Base-by-base conservation (phyloP, 73 alveolate genomes). In the Effrenium voratum region DNA sequence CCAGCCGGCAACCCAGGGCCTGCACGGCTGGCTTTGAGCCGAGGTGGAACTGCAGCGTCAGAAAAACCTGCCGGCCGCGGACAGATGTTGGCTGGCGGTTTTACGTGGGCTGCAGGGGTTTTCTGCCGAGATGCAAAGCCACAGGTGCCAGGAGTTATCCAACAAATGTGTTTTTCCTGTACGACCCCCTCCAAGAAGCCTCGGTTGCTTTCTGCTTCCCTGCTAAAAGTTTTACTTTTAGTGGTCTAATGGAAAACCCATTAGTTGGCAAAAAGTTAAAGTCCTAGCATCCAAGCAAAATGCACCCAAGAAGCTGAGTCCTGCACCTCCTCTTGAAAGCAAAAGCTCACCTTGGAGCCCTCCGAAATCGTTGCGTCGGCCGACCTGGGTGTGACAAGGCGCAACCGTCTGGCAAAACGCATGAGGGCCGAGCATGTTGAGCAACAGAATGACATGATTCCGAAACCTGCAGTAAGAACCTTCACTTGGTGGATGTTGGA, bases 321-420 rank as follows among this genome's bases (percentile, higher is more conserved):
- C 46, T 28, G 41, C 70, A 10, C 90, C 92, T 81, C 92, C n/a
- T 81, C 92, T 49, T 81, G 92, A 60, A 81, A 81, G 75, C 92
- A 47, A 73, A 81, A 81, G 91, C 92, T 82, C 75, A 82, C 92
- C 49, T 82, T 82, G 75, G 92, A 82, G 15, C 92, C 92, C 46
- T 82, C 92, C 75, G 49, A 82, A 73, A 82, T 82, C 75, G 49
- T 34, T 3, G 49, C 92, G 36, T 47, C 92, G n/a, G 46, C 92
- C 75, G 92, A 82, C 92, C 92, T 82, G 34, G 44, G 86, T 8
- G 8, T 28, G 12, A 5, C 8, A 28, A 36, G 57, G 34, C 41
- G 86, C 38, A 5, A 38, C 40, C 34, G 40, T 24, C 75, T 60
- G 75, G 34, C 36, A 6, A 10, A 5, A 60, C 16, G 75, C 34